These are phyloP conservation scores for Lasiosphaeria ovina DNA, from an alignment of 495 filamentous ascomycete species.

Conservation along the genomic window DNA sequence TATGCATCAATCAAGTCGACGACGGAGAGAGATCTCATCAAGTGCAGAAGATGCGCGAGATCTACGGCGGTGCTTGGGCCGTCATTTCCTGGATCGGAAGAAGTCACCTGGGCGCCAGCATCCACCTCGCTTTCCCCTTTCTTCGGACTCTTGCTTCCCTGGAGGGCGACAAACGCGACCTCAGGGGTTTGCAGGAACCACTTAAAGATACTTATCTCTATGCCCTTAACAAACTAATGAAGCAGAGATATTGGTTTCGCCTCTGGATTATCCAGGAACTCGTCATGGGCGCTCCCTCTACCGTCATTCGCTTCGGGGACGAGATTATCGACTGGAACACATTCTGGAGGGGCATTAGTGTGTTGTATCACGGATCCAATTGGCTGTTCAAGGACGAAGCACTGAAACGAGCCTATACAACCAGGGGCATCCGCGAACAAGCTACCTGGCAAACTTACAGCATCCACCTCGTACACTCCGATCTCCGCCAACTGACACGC, in stretches of 20 bases:
- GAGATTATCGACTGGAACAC: conserved; percentile 14
- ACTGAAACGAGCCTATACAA: not conserved
- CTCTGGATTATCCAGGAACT: conserved; percentile 19
- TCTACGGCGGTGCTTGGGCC: conserved; percentile 11
- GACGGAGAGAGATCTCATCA: conserved; percentile 1
- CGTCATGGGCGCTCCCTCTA: conserved; percentile 7
- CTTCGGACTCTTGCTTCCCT: conserved; percentile 2
- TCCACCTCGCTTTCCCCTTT: conserved; percentile 2
- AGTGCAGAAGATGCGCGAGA: conserved; percentile 11
- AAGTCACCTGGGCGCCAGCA: not conserved
- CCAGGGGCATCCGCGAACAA: conserved; percentile 1
- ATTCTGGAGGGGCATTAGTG: conserved; percentile 19
- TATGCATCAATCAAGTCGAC: conserved; percentile 20
- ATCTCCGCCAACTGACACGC: not conserved
- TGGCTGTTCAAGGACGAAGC: not conserved
- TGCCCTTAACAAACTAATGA: conserved; percentile 14
- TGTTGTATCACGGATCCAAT: not conserved
- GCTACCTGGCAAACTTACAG: not conserved
- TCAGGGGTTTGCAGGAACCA: not conserved
- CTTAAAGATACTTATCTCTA: not conserved
- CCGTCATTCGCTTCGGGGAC: conserved; percentile 12
- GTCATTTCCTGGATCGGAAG: conserved; percentile 13
- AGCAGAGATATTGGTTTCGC: conserved; percentile 9
- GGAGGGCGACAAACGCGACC: not conserved
- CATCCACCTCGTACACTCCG: not conserved